Percentiles rank a stretch among this genome's conserved stretches.
phyloP scores from a whole-genome alignment of 768 basidiomycete species.

The Saitozyma sp. region DNA sequence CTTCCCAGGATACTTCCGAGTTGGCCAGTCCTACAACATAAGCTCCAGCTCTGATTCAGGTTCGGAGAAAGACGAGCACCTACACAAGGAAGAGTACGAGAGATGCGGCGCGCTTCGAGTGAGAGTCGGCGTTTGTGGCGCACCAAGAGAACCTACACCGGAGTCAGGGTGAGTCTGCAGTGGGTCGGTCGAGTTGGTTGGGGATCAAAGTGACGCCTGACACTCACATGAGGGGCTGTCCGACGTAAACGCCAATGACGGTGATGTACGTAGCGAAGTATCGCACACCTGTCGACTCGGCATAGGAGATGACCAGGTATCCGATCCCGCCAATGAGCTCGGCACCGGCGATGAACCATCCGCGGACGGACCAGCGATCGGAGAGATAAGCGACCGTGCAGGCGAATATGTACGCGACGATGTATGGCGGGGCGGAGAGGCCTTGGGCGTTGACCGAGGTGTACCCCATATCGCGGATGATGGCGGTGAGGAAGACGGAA shows the following conservation, averaged over 20 bases:
- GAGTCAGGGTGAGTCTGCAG: not conserved
- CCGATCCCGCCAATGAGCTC: constrained; percentile 13
- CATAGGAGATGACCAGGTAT: constrained; percentile 23
- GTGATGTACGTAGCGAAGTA: constrained; percentile 27
- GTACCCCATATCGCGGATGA: constrained; percentile 31
- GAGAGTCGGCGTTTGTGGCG: constrained; percentile 17
- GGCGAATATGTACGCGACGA: constrained; percentile 20
- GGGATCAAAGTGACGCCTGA: no score
- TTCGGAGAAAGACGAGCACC: not conserved
- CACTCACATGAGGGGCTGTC: constrained; percentile 25
- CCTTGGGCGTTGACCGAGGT: constrained; percentile 27
- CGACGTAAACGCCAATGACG: constrained; percentile 22
- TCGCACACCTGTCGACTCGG: constrained; percentile 12
- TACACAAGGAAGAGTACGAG: constrained; percentile 21
- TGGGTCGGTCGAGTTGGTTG: no score
- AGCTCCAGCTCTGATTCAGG: not conserved
- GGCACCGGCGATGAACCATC: constrained; percentile 19
- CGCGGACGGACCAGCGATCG: constrained; percentile 15
- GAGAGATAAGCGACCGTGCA: constrained; percentile 16
- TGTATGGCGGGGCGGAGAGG: constrained; percentile 23
- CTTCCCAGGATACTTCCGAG: constrained; percentile 10
- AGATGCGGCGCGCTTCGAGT: constrained; percentile 22
- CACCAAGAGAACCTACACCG: constrained; percentile 23
- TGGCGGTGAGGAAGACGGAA: constrained; percentile 22
- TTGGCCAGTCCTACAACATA: constrained; percentile 12